These are phyloP conservation scores for Volvox carteri DNA, from an alignment of 163 green algal genomes.

Conservation along the genomic window DNA sequence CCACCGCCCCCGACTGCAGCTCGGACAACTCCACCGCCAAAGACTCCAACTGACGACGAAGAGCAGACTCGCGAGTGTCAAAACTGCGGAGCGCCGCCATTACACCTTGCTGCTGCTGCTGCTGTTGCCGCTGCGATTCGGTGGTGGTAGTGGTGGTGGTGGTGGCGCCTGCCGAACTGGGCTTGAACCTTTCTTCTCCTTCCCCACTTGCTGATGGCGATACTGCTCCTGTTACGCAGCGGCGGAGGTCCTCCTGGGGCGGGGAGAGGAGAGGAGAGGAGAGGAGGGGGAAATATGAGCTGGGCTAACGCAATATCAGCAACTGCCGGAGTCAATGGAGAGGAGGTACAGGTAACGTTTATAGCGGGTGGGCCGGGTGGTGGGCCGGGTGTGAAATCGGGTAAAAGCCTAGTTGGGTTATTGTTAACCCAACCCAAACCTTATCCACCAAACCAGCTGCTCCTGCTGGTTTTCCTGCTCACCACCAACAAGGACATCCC, in stretches of 20 bases:
- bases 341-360: no score
- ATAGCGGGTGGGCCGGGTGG: no score
- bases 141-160: background rate
- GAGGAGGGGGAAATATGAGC: background rate
- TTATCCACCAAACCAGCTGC: no score
- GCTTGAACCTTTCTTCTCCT: no score
- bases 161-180: background rate
- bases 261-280: background rate
- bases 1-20: constrained; percentile 33
- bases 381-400: no score
- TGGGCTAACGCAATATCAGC: no score
- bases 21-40: constrained; percentile 40
- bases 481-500: no score
- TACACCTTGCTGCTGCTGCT: background rate
- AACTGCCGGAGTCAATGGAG: no score
- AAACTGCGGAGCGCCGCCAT: background rate
- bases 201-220: background rate
- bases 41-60: constrained; percentile 22
- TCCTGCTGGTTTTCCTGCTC: no score
- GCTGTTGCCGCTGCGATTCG: background rate
- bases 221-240: background rate
- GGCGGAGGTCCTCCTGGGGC: background rate
- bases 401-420: no score
- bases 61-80: background rate
- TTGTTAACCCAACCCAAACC: no score